Evolutionary conservation across 441 rosid species (phyloP).

Genomic region (Populus hybrid): DNA sequence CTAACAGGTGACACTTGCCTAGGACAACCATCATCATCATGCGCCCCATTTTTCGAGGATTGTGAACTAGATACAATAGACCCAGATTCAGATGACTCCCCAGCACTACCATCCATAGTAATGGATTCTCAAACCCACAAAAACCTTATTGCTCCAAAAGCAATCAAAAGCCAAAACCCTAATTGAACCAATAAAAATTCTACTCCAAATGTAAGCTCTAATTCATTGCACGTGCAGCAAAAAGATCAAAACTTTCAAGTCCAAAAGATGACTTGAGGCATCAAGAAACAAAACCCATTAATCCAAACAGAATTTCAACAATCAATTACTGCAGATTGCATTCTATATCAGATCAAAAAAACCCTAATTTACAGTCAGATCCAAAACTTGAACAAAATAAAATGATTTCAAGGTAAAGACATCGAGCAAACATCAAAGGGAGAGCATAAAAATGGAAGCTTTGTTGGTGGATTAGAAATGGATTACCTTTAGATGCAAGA

Average conservation of each 20-base stretch:
- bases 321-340: not conserved
- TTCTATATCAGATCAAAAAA: slow-evolving; percentile 11
- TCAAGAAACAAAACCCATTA: slow-evolving; percentile 24
- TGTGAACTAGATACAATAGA: slow-evolving; percentile 27
- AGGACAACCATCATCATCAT: slow-evolving; percentile 48
- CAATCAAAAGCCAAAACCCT: slow-evolving; percentile 11
- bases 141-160: slow-evolving; percentile 16
- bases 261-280: slow-evolving; percentile 13
- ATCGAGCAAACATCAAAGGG: slow-evolving; percentile 4
- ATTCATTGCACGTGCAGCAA: slow-evolving; percentile 2
- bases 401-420: not conserved
- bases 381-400: slow-evolving; percentile 18
- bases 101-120: slow-evolving; percentile 38
- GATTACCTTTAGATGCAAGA: slow-evolving; percentile 21
- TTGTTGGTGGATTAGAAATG: slow-evolving; percentile 4
- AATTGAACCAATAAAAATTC: slow-evolving; percentile 6
- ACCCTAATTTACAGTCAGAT: slow-evolving; percentile 30
- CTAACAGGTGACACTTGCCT: slow-evolving; percentile 61
- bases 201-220: slow-evolving; percentile 10
- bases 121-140: slow-evolving; percentile 12
- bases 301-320: slow-evolving; percentile 13
- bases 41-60: slow-evolving; percentile 26
- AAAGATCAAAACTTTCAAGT: slow-evolving; percentile 20
- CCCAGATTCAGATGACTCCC: slow-evolving; percentile 40
- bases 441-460: slow-evolving; percentile 17